These are phyloP conservation scores for Dictyostelium brefeldianum DNA, from an alignment of 78 protist genomes.

Conservation along the genomic window DNA sequence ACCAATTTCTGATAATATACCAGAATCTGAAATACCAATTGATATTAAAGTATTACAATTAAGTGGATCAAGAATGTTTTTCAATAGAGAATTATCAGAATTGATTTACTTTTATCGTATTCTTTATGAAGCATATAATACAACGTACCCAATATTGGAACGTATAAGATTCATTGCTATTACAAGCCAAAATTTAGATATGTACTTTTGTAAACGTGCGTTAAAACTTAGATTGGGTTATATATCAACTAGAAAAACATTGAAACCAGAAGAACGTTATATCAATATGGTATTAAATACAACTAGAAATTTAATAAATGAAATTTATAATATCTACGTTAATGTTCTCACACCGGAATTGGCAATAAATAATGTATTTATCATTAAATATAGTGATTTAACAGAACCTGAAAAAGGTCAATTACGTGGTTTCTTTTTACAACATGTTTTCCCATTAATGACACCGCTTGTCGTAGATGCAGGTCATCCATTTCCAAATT, in stretches of 20 bases:
- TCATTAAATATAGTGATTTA: slow-evolving; percentile 25
- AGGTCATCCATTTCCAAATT: slow-evolving; percentile 81
- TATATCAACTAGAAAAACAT: slow-evolving; percentile 64
- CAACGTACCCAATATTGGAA: slow-evolving; percentile 49
- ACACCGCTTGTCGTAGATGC: slow-evolving; percentile 82
- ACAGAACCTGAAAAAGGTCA: slow-evolving; percentile 40
- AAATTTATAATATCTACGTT: slow-evolving; percentile 42
- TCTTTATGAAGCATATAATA: slow-evolving; percentile 52
- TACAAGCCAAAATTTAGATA: slow-evolving; percentile 66
- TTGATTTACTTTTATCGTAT: slow-evolving; percentile 65
- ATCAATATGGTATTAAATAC: slow-evolving; percentile 71
- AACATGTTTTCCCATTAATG: slow-evolving; percentile 79
- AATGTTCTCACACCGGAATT: slow-evolving; percentile 39
- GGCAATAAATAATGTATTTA: slow-evolving; percentile 44
- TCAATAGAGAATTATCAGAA: slow-evolving; percentile 75
- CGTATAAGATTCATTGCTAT: slow-evolving; percentile 62
- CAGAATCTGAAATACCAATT: slow-evolving; percentile 37
- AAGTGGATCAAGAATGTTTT: slow-evolving; percentile 59
- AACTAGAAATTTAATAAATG: slow-evolving; percentile 67
- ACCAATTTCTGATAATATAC: background rate
- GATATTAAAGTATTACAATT: slow-evolving; percentile 70
- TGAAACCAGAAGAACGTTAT: slow-evolving; percentile 74
- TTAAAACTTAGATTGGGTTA: slow-evolving; percentile 60
- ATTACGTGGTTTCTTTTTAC: slow-evolving; percentile 69
- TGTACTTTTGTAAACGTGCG: slow-evolving; percentile 74